Conservation (phyloP, 2,329 filamentous ascomycete species). For the Pseudogymnoascus sp. region DNA sequence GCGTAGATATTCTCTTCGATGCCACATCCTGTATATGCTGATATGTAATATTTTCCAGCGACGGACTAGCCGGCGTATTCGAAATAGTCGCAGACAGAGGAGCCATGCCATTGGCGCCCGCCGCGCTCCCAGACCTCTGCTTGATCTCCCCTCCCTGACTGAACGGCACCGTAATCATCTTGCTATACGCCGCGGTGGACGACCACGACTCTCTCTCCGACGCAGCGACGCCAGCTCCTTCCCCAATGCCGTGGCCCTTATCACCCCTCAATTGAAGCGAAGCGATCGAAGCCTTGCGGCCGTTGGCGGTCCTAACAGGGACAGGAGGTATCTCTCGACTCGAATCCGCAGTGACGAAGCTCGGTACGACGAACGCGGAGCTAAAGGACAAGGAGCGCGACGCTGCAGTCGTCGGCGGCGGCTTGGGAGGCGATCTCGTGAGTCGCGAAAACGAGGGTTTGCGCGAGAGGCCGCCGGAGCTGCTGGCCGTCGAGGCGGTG, state of each 20-base stretch:
- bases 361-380: neutral
- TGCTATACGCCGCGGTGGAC: constrained; percentile 8
- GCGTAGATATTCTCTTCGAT: constrained; percentile 85
- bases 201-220: constrained; percentile 3
- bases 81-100: constrained; percentile 6
- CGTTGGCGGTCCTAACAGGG: neutral
- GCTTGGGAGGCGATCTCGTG: constrained; percentile 28
- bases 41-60: constrained; percentile 35
- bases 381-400: neutral
- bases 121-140: constrained; percentile 18
- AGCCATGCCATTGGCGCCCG: neutral
- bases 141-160: constrained; percentile 15
- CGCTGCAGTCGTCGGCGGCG: constrained; percentile 28
- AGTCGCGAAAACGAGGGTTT: constrained; percentile 46
- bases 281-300: constrained; percentile 6
- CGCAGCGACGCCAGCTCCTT: neutral
- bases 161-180: constrained; percentile 1
- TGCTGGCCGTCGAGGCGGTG: constrained; percentile 34
- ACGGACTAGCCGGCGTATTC: constrained; percentile 26
- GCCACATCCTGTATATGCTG: constrained; percentile 75
- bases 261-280: constrained; percentile 9
- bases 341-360: neutral
- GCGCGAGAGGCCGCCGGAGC: constrained; percentile 47
- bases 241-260: constrained; percentile 5
- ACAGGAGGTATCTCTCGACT: neutral